Evolutionary conservation across 176 grass and related monocot species (phyloP), one percentile per base, ranked within the genome.

Genomic region (Aegilops longissima): DNA sequence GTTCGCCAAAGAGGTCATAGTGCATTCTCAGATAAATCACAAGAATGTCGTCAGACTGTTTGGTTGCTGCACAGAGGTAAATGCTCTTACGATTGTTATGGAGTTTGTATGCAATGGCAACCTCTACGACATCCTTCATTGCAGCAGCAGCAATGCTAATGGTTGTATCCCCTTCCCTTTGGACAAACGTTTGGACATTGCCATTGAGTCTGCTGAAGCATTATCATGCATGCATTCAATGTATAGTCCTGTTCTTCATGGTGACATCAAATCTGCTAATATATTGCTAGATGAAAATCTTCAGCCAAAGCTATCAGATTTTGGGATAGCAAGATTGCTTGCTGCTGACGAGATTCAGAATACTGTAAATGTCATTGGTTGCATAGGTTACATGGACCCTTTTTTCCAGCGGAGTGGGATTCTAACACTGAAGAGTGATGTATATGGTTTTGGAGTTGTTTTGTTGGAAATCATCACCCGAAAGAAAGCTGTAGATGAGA

Each of bases 301-400:
- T 2, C 9, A 2, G 16, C 77, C 77, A 24, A 79, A 79, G 21
- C 17, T 79, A 39, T 40, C 77, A 0, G 77, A 79, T 62, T 79
- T 79, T 63, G 77, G 77, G n/a, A 79, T 79, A 62, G 56, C 77
- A 62, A 61, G 76, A 61, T 38, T 78, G 20, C 76, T 61, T 38
- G 58, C 42, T 12, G 18, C 31, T 39, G 14, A 61, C 14, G 54
- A 11, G 18, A 33, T 10, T 5, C 54, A 61, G 3, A 20, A 61
- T 24, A 78, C 31, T 10, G 5, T 3, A 61, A 5, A 0, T 78
- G 4, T 78, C 10, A 39, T 78, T 24, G 76, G 52, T 6, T 59
- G 8, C 39, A 36, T n/a, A 34, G 76, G 76, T 36, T 78, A 78
- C 20, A 0, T 59, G 25, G 76, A 78, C 54, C 76, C 76, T 13